These are phyloP conservation scores for Rosellinia necatrix DNA, from an alignment of 2,329 filamentous ascomycete species.

Conservation along the genomic window DNA sequence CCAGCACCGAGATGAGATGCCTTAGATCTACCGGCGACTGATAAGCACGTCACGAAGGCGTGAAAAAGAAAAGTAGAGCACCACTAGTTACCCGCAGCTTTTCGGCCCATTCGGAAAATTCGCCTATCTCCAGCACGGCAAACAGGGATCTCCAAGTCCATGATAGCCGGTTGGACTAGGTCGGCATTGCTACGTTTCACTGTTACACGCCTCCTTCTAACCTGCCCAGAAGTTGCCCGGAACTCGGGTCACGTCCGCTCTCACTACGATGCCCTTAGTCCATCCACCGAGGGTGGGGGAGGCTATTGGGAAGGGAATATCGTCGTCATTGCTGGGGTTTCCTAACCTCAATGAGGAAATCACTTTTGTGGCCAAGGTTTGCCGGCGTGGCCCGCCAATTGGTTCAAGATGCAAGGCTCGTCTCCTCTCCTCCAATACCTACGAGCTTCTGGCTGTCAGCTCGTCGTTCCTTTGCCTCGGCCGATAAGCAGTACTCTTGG, in stretches of 20 bases:
- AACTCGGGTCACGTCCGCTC: slow-evolving; percentile 16
- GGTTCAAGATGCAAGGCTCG: not conserved
- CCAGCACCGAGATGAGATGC: not conserved
- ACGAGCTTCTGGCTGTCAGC: not conserved
- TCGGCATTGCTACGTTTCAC: slow-evolving; percentile 20
- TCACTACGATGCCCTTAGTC: not conserved
- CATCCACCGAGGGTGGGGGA: not conserved
- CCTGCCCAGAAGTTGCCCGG: slow-evolving; percentile 12
- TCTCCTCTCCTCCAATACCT: not conserved
- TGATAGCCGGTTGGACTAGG: slow-evolving; percentile 10
- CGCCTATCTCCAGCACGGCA: slow-evolving; percentile 27
- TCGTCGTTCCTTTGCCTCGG: not conserved
- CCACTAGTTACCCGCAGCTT: slow-evolving; percentile 1
- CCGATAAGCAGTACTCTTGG: slow-evolving; percentile 2
- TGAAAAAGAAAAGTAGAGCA: not conserved
- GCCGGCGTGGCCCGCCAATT: not conserved
- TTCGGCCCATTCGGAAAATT: slow-evolving; percentile 28
- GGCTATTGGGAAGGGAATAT: slow-evolving; percentile 2
- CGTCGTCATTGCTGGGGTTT: slow-evolving; percentile 1
- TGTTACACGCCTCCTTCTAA: slow-evolving; percentile 10
- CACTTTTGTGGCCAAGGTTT: slow-evolving; percentile 6
- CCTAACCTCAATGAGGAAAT: slow-evolving; percentile 15
- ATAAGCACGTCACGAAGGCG: not conserved
- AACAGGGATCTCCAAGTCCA: slow-evolving; percentile 21
- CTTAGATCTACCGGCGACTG: not conserved